Evolutionary conservation across 768 basidiomycete species (phyloP), one percentile per base, ranked within the genome.

Genomic region (Hygrophoropsis aurantiaca): DNA sequence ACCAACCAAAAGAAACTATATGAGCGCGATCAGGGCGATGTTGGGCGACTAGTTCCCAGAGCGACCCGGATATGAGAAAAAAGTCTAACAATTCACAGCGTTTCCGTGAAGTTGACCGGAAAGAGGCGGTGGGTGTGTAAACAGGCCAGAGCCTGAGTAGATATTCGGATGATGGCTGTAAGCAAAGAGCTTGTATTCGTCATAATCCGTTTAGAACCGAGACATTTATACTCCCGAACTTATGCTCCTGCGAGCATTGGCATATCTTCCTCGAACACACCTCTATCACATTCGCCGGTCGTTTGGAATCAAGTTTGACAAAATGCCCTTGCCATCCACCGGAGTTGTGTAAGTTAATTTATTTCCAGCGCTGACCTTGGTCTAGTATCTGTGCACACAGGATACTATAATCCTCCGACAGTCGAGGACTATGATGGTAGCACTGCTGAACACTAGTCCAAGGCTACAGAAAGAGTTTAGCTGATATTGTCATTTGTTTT

Each of bases 321-420:
- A 40, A 50, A 48, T 53, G 9, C 42, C 42, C 44, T 42, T 52
- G 44, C 53, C 51, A 25, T 32, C 44, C 41, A 33, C 47, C n/a
- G 48, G 44, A 35, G 43, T 51, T 26, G 21, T 40, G 63, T 65
- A 39, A 57, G 61, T 58, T 11, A 13, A 16, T 25, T 23, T 11
- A 9, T 25, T 19, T 37, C 21, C 24, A 26, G 38, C 23, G 16
- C 6, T 38, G 20, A 13, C 18, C 13, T 42, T 27, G 36, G 30
- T 27, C 23, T 23, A 42, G 7, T 18, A n/a, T 18, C 16, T n/a
- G 34, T n/a, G 34, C 25, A 33, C n/a, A 30, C 24, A 6, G 30
- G 35, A 35, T 8, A n/a, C 36, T 10, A n/a, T n/a, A n/a, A 40
- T n/a, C 46, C 33, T 16, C 10, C 20, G 27, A 30, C 7, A 30